A percentile compares a stretch with the other conserved stretches of the same genome.
Conservation (phyloP, 23 red algal genomes). For the Cyanidioschyzon merolae region DNA sequence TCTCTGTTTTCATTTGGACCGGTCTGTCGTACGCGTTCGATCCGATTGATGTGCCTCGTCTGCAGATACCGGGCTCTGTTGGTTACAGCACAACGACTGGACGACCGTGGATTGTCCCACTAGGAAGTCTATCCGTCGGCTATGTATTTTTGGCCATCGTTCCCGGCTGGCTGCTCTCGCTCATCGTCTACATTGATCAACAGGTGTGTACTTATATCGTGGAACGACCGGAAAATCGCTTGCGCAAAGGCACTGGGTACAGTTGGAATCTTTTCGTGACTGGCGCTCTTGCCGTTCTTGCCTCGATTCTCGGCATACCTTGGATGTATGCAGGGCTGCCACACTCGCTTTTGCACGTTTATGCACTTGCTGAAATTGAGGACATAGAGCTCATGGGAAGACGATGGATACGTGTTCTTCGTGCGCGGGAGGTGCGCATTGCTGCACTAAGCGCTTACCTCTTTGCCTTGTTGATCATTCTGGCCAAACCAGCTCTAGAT, state of each 20-base stretch:
- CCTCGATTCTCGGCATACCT: slow-evolving; percentile 76
- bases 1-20: slow-evolving; percentile 55
- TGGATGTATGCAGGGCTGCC: slow-evolving; percentile 83
- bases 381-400: slow-evolving; percentile 69
- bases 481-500: slow-evolving; percentile 40
- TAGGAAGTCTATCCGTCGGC: slow-evolving; percentile 43
- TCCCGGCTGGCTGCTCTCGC: slow-evolving; percentile 48
- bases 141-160: slow-evolving; percentile 83
- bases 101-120: slow-evolving; percentile 62
- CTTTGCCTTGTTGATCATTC: slow-evolving; percentile 57
- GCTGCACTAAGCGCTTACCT: slow-evolving; percentile 51
- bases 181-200: slow-evolving; percentile 91
- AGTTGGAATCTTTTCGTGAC: slow-evolving; percentile 67
- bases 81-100: slow-evolving; percentile 45
- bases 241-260: slow-evolving; percentile 77
- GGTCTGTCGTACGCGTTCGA: slow-evolving; percentile 53
- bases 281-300: slow-evolving; percentile 43
- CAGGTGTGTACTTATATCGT: slow-evolving; percentile 78
- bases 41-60: slow-evolving; percentile 29
- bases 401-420: slow-evolving; percentile 48
- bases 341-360: slow-evolving; percentile 85
- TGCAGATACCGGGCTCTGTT: slow-evolving; percentile 36
- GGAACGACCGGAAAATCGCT: slow-evolving; percentile 75
- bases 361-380: slow-evolving; percentile 74
- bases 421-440: slow-evolving; percentile 67